Evolutionary conservation across 2,329 filamentous ascomycete species (phyloP), one percentile per base, ranked within the genome.

Genomic region (Escovopsis sp.): DNA sequence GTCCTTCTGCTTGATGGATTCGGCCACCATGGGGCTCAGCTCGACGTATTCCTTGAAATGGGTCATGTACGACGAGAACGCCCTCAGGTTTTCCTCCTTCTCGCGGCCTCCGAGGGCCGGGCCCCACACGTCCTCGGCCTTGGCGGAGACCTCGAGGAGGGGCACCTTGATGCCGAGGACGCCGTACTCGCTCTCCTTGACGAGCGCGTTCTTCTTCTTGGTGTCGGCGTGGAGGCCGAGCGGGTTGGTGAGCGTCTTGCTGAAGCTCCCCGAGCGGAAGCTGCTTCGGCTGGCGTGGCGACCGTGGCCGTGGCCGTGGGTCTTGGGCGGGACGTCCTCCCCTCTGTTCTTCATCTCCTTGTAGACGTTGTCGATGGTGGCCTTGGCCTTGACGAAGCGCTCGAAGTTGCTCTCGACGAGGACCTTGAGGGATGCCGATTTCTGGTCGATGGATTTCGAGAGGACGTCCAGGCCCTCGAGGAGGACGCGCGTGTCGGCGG

Each of bases 351-450:
- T 94, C 90, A 98, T 98, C 57, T 98, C 90, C 42, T 79, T 92
- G 60, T 98, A 98, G 35, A 98, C 90, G 59, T 93, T 93, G 61
- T 98, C 90, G 49, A 98, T 96, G 7, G 88, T 96, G 14, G 88
- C 84, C 57, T 98, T 98, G 30, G 90, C 90, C 43, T 85, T 80
- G 37, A 98, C 90, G 62, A 98, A 98, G 45, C 88, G 80, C 58
- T 98, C 92, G 53, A 98, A 98, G 55, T 98, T 98, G 43, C 84
- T 88, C 57, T 98, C 90, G 17, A 98, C 90, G 14, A 98, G 70
- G 10, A 93, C 82, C 54, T 98, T 98, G 41, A 98, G 70, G 4
- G 87, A 94, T 0, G 88, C 90, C 0, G 88, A 94, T 57, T 98
- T 98, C 59, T 96, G 84, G 50, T 96, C 90, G 49, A 98, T 98